phyloP scores from a whole-genome alignment of 257 asterid genomes.

The Parsonsia alboflavescens region DNA sequence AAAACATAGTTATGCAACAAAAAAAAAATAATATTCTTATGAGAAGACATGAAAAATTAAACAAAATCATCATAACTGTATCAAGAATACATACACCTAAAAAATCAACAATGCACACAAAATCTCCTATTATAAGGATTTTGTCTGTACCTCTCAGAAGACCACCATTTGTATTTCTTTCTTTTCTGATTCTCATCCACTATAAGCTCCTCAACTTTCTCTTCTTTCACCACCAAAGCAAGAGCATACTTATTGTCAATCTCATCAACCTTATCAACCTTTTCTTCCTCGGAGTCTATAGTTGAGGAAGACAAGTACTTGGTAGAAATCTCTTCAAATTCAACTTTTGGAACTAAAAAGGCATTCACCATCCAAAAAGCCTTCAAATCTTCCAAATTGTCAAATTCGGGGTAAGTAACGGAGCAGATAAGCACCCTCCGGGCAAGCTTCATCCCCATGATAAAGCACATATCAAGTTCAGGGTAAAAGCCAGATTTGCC shows the following conservation, averaged over 20 bases:
- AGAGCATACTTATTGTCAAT: conserved; percentile 9
- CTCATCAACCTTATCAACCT: conserved; percentile 10
- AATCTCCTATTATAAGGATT: background rate
- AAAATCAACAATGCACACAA: background rate
- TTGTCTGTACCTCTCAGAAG: conserved; percentile 19
- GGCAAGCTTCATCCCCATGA: conserved; percentile 23
- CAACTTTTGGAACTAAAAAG: conserved; percentile 18
- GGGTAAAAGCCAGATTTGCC: conserved; percentile 7
- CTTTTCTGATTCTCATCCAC: conserved; percentile 6
- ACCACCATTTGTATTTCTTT: conserved; percentile 26
- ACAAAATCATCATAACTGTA: background rate
- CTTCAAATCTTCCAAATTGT: conserved; percentile 16
- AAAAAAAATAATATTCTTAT: no score
- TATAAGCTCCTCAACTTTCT: conserved; percentile 12
- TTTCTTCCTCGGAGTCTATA: conserved; percentile 10
- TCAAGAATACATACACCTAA: no score
- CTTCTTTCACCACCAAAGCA: conserved; percentile 12
- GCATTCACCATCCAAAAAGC: conserved; percentile 20
- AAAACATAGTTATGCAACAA: no score
- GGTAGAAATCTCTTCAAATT: conserved; percentile 19
- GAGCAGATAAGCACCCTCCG: conserved; percentile 17
- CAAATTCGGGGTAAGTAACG: conserved; percentile 12
- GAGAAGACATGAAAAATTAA: background rate
- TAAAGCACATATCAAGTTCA: conserved; percentile 20
- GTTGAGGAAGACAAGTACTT: conserved; percentile 4